Evolutionary conservation across 495 filamentous ascomycete genomes (phyloP).

Genomic region (Xylaria bambusicola): DNA sequence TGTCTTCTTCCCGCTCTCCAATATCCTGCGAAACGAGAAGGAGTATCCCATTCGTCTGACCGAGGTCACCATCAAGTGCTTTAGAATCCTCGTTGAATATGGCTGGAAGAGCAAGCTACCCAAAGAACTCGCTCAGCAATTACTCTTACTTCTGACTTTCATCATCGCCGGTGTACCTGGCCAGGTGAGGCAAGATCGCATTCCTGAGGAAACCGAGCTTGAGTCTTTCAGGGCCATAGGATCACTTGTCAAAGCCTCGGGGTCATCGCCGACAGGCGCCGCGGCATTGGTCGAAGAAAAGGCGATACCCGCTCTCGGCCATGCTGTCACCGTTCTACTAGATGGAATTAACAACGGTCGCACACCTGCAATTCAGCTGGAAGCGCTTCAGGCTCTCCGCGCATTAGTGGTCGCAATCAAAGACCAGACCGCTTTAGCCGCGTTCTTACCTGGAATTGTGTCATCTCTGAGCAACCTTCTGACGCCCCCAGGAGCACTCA

Average conservation of each 20-base stretch:
- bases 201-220: slow-evolving; percentile 69
- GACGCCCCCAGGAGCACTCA: slow-evolving; percentile 63
- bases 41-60: slow-evolving; percentile 69
- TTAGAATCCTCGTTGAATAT: slow-evolving; percentile 68
- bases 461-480: slow-evolving; percentile 77
- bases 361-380: slow-evolving; percentile 63
- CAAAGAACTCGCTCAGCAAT: slow-evolving; percentile 73
- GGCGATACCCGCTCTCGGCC: slow-evolving; percentile 80
- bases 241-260: slow-evolving; percentile 41
- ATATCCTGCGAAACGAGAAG: slow-evolving; percentile 78
- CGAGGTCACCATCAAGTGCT: slow-evolving; percentile 72
- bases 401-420: slow-evolving; percentile 62
- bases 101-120: slow-evolving; percentile 74
- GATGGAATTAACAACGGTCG: slow-evolving; percentile 64
- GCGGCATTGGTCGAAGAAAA: slow-evolving; percentile 52
- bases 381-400: slow-evolving; percentile 66
- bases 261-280: slow-evolving; percentile 34
- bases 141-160: slow-evolving; percentile 82
- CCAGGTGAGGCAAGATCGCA: slow-evolving; percentile 46
- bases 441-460: slow-evolving; percentile 85
- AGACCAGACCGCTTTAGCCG: slow-evolving; percentile 72
- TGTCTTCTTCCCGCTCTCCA: slow-evolving; percentile 87
- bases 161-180: slow-evolving; percentile 70
- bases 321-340: slow-evolving; percentile 77
- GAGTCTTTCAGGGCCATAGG: slow-evolving; percentile 50